Conservation (phyloP, 768 basidiomycete genomes). For the Boletus rubroflammeus region DNA sequence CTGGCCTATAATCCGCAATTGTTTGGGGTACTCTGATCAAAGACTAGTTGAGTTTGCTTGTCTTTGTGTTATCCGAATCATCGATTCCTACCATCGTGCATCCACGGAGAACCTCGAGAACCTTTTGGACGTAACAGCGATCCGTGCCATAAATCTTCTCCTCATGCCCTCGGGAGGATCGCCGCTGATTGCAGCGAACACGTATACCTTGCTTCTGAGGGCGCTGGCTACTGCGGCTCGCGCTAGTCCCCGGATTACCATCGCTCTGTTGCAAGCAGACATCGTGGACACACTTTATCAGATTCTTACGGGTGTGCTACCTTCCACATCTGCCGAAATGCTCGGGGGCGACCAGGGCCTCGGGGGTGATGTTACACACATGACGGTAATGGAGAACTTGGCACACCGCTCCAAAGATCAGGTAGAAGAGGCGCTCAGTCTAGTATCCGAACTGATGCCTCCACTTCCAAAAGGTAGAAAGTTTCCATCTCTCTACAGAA, state of each 20-base stretch:
- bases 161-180: slow-evolving; percentile 85
- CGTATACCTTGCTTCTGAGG: slow-evolving; percentile 84
- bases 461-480: slow-evolving; percentile 82
- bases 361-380: slow-evolving; percentile 87
- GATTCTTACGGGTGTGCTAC: slow-evolving; percentile 91
- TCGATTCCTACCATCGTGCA: slow-evolving; percentile 88
- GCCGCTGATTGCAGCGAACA: slow-evolving; percentile 79
- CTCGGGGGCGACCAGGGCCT: slow-evolving; percentile 70
- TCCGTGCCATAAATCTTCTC: slow-evolving; percentile 80
- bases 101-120: slow-evolving; percentile 83
- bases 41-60: slow-evolving; percentile 97
- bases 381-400: slow-evolving; percentile 97
- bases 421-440: slow-evolving; percentile 87
- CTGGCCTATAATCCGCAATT: slow-evolving; percentile 91
- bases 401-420: slow-evolving; percentile 97
- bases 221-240: slow-evolving; percentile 85
- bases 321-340: slow-evolving; percentile 52
- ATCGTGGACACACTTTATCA: slow-evolving; percentile 92
- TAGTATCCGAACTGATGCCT: slow-evolving; percentile 89
- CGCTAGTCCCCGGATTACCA: slow-evolving; percentile 82
- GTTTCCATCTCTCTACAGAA: background rate
- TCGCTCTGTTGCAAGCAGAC: slow-evolving; percentile 85
- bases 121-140: slow-evolving; percentile 74
- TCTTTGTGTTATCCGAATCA: slow-evolving; percentile 88
- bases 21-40: slow-evolving; percentile 88